phyloP scores from a whole-genome alignment of 176 grass and related monocot genomes.

The Oryza coarctata region DNA sequence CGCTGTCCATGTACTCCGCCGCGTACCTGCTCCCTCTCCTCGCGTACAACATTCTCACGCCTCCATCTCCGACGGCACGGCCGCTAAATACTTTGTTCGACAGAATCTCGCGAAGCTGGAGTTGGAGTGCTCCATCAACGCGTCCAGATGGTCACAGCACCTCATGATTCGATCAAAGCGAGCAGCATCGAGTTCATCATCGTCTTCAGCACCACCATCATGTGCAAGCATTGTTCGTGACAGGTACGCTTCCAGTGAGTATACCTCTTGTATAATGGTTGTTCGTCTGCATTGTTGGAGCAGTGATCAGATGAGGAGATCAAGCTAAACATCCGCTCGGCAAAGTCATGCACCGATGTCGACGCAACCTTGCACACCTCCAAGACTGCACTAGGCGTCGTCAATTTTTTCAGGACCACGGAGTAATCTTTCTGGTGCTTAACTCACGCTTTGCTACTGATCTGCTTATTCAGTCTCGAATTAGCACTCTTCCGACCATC shows the following conservation, averaged over 20 bases:
- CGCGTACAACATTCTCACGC: not conserved
- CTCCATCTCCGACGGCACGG: not conserved
- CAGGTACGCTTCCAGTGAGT: not conserved
- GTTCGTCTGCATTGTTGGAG: not conserved
- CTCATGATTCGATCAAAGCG: slow-evolving; percentile 2
- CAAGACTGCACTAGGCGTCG: not conserved
- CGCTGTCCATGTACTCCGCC: slow-evolving; percentile 14
- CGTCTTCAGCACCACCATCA: not conserved
- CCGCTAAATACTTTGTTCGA: not conserved
- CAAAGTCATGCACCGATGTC: not conserved
- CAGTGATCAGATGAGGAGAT: not conserved
- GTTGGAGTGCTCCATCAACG: not conserved
- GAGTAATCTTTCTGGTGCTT: not conserved
- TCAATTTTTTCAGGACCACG: not conserved
- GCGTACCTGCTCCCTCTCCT: not conserved
- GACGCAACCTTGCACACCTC: not conserved
- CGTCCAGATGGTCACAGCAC: not conserved
- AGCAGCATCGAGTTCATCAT: not conserved
- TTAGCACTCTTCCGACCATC: not conserved
- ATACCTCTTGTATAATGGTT: not conserved
- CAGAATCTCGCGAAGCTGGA: not conserved
- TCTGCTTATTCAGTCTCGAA: not conserved
- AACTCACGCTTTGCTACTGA: not conserved
- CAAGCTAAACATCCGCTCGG: not conserved
- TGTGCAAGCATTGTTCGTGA: not conserved